Evolutionary conservation across 495 filamentous ascomycete species (phyloP).

Genomic region (Talaromyces borbonicus): DNA sequence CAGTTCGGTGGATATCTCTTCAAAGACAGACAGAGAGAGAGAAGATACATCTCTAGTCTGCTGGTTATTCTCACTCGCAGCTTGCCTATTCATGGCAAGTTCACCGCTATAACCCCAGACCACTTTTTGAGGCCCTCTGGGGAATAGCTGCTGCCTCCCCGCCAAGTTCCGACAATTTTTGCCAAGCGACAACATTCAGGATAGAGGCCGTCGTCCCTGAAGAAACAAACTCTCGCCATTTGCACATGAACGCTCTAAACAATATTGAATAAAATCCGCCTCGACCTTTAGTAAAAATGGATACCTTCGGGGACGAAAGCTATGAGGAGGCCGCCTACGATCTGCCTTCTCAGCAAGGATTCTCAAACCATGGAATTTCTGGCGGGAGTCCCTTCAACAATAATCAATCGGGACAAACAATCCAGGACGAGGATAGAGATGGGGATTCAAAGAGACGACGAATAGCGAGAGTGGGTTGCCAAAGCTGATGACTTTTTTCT

Average conservation of each 20-base stretch:
- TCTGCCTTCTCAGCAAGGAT: constrained; percentile 34
- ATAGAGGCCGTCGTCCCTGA: not conserved
- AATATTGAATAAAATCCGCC: not conserved
- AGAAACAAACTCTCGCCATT: not conserved
- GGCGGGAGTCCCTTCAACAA: constrained; percentile 3
- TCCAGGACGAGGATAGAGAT: constrained; percentile 52
- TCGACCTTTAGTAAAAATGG: constrained; percentile 16
- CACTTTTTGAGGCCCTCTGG: too few species aligned
- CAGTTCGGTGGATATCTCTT: too few species aligned
- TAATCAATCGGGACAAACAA: constrained; percentile 35
- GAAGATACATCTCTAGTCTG: too few species aligned
- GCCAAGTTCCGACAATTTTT: not conserved
- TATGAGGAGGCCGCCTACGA: constrained; percentile 32
- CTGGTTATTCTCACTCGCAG: too few species aligned
- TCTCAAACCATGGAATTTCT: not conserved
- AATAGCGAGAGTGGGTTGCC: constrained; percentile 69
- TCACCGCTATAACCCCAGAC: too few species aligned
- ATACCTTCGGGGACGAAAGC: constrained; percentile 30
- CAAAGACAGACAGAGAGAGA: too few species aligned
- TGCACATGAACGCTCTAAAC: too few species aligned
- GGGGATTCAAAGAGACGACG: constrained; percentile 79
- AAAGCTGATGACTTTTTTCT: not conserved
- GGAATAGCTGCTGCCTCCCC: not conserved
- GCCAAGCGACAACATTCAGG: not conserved
- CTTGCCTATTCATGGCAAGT: not conserved